Percentiles rank a stretch among this genome's conserved stretches.
Evolutionary conservation across 2,329 filamentous ascomycete genomes (phyloP).

Genomic region (Verticillium nonalfalfae): DNA sequence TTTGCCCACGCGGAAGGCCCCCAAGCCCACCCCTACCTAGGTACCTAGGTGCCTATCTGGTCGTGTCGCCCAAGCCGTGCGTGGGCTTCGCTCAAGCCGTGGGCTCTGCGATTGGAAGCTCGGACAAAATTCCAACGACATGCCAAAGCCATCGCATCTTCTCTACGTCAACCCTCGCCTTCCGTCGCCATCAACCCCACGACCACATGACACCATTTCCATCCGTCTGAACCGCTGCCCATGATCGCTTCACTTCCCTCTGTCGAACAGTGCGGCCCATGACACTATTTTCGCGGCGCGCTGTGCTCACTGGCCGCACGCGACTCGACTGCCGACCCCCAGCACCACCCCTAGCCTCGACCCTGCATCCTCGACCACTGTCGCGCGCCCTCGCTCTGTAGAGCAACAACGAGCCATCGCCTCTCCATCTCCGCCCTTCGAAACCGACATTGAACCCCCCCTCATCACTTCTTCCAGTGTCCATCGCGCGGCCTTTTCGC

Average conservation of each 20-base stretch:
- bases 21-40: too few relatives aligned
- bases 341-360: background rate
- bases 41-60: background rate
- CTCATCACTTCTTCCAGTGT: background rate
- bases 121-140: conserved; percentile 22
- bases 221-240: conserved; percentile 33
- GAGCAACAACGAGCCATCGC: conserved; percentile 5
- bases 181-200: conserved; percentile 7
- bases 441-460: background rate
- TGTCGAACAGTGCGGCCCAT: conserved; percentile 36
- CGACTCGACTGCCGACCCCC: conserved; percentile 30
- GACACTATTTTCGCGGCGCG: conserved; percentile 33
- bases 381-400: background rate
- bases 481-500: background rate
- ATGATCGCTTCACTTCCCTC: conserved; percentile 33
- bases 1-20: background rate
- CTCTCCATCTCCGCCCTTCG: conserved; percentile 2
- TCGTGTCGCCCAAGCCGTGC: background rate
- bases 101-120: background rate
- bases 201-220: conserved; percentile 30
- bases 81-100: background rate
- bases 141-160: conserved; percentile 7
- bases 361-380: background rate
- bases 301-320: conserved; percentile 39
- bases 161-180: conserved; percentile 2